Percentiles rank a stretch among this genome's conserved stretches.
phyloP scores from a whole-genome alignment of 2,329 filamentous ascomycete species.

The Cercospora citrullina region DNA sequence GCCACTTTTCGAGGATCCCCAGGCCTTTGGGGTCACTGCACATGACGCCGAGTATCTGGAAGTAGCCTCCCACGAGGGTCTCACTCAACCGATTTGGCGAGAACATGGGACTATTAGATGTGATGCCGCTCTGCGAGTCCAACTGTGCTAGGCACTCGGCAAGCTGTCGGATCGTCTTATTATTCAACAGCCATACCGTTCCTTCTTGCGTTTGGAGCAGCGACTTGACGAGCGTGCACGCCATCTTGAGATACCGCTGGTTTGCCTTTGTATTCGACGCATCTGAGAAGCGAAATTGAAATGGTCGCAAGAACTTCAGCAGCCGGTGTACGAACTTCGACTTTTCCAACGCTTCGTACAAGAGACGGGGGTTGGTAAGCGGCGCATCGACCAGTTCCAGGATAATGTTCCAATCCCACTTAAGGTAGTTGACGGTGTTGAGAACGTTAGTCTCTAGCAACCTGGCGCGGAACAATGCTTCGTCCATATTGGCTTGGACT shows the following conservation, averaged over 20 bases:
- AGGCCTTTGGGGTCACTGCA: constrained; percentile 81
- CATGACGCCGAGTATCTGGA: constrained; percentile 84
- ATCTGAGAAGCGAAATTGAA: constrained; percentile 93
- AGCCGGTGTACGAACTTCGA: constrained; percentile 96
- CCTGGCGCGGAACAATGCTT: constrained; percentile 61
- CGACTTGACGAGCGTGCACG: constrained; percentile 83
- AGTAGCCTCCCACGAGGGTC: constrained; percentile 89
- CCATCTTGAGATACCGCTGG: constrained; percentile 88
- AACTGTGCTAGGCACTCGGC: constrained; percentile 95
- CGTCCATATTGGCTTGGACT: constrained; percentile 61
- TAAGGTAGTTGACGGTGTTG: constrained; percentile 83
- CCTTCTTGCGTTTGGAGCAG: constrained; percentile 85
- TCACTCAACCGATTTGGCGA: constrained; percentile 80
- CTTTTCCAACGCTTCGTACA: constrained; percentile 91
- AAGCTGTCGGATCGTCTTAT: constrained; percentile 89
- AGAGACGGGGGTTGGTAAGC: constrained; percentile 80
- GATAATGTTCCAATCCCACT: constrained; percentile 98
- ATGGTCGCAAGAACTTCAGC: constrained; percentile 92
- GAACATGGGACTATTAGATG: constrained; percentile 85
- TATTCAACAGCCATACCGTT: constrained; percentile 79
- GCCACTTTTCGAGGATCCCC: constrained; percentile 90
- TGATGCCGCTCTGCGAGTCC: constrained; percentile 73
- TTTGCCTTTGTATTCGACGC: constrained; percentile 87
- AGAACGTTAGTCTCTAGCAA: constrained; percentile 81
- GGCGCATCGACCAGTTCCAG: constrained; percentile 90